Evolutionary conservation across 208 protist genomes (phyloP), one percentile per base, ranked within the genome.

Genomic region (Tritrichomonas foetus): DNA sequence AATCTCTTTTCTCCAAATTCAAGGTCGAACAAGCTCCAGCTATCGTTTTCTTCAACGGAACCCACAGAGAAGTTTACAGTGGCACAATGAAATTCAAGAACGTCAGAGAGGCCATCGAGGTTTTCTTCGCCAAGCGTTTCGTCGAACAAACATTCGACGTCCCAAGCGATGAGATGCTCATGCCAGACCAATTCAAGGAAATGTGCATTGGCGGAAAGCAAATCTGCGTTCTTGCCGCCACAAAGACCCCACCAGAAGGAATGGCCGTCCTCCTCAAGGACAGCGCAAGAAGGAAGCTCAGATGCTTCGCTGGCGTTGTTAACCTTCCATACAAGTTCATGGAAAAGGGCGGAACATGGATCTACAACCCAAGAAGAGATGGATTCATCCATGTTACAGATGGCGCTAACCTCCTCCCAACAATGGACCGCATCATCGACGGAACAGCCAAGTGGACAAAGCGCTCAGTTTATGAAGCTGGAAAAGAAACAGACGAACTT

Each of bases 41-140:
- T n/a, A 53, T 84, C 22, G n/a, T 47, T 44, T 84, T 84, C 74
- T 84, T 53, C 30, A 84, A 84, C 53, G 74, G 74, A 39, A 84
- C 74, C 16, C 33, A 84, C 25, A 11, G 16, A 39, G 74, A 53
- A 47, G 44, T 33, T 33, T 84, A 84, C 36, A 44, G 36, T 53
- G 74, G 74, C 49, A 8, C 9, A 84, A 49, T 84, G 3, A 22
- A 8, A 47, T 84, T 84, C 44, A 33, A 33, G 25, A 11, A 36
- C 13, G 14, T 84, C 33, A 25, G 39, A 25, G 41, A 84, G 3
- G 74, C 3, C 25, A 84, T 84, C 13, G 74, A 84, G 30, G 22
- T 33, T n/a, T 84, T 84, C 41, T 84, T 84, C 44, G 74, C 3
- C 0, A 84, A 84, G n/a, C 27, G 39, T 16, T 44, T 84, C 53